Conservation (phyloP, 371 early-diverging fungal species). For the Rhizopus stolonifer region DNA sequence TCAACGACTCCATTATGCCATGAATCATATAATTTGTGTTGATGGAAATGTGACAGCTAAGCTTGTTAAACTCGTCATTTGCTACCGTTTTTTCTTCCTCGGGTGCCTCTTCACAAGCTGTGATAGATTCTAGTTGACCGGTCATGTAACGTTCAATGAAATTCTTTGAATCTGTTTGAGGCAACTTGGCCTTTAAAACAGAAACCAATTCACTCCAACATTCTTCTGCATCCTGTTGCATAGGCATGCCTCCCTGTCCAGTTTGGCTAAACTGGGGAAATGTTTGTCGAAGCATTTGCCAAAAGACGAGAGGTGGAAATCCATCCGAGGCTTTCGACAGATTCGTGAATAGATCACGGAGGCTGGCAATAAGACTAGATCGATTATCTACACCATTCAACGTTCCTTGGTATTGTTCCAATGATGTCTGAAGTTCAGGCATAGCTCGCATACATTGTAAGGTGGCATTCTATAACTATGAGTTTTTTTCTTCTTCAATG, state of each 20-base stretch:
- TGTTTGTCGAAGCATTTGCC: constrained; percentile 75
- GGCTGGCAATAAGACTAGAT: constrained; percentile 65
- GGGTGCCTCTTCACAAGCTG: constrained; percentile 80
- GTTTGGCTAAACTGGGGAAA: constrained; percentile 88
- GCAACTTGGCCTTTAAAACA: constrained; percentile 66
- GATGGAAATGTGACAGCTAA: constrained; percentile 83
- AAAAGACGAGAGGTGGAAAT: constrained; percentile 79
- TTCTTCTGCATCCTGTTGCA: constrained; percentile 98
- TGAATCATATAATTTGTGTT: constrained; percentile 68
- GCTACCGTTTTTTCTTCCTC: constrained; percentile 67
- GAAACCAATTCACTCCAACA: constrained; percentile 85
- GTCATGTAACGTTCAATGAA: constrained; percentile 88
- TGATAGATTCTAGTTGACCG: constrained; percentile 63
- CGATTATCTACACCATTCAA: constrained; percentile 43
- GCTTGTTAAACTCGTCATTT: constrained; percentile 73
- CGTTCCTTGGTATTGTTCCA: constrained; percentile 54
- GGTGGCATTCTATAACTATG: constrained; percentile 72
- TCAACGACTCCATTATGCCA: constrained; percentile 65
- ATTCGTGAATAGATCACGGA: constrained; percentile 73
- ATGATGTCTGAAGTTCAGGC: constrained; percentile 74
- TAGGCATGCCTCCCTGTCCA: constrained; percentile 67
- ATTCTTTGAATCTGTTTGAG: constrained; percentile 50
- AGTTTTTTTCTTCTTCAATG: neutral
- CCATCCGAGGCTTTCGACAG: constrained; percentile 70
- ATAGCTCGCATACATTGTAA: constrained; percentile 94